Base-by-base conservation (phyloP, 1,284 basidiomycete species). In the Ceratobasidium sp. region DNA sequence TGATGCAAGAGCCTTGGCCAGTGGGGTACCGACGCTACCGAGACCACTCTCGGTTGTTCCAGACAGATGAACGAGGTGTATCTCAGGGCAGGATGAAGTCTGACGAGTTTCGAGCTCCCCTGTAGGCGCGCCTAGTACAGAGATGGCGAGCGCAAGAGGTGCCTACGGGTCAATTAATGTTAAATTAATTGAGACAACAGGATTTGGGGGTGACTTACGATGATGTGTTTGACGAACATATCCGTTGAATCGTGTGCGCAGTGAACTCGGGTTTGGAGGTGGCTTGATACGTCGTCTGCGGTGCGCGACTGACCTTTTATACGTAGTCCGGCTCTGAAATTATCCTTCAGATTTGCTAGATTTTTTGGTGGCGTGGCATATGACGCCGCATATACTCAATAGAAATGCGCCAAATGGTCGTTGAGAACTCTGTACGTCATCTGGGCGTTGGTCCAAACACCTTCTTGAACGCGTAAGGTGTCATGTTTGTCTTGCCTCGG, bases 51-150 rank as follows among this genome's bases (percentile, higher is more conserved):
- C 65, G 17, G n/a, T 41, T 11, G 65, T 54, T 3, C 65, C 65
- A 5, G 65, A 3, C 19, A 67, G 5, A 36, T 67, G 65, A 24
- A 67, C 65, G 15, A 67, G 50, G 33, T 67, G 65, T 4, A 67
- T 31, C 11, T 33, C n/a, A 41, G 65, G 54, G 33, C 65, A 67
- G 1, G 65, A 54, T n/a, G n/a, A n/a, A n/a, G n/a, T n/a, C 50
- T 67, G 50, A 17, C 65, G 65, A 22, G 65, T 33, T 19, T 67
- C 50, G 50, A 54, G 65, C 31, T 67, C 29, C 2, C 41, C 44
- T 2, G 19, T n/a, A 36, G 65, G 65, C 4, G 33, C 65, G 14
- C 50, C 51, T 4, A 67, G 29, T 3, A 24, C 65, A 41, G 50
- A 9, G 27, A 6, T 33, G 27, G 50, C 50, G 50, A 67, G 33